A percentile compares a stretch with the other conserved stretches of the same genome.
These are phyloP conservation scores for Cornus florida DNA, from an alignment of 148 eudicot genomes.

Conservation along the genomic window DNA sequence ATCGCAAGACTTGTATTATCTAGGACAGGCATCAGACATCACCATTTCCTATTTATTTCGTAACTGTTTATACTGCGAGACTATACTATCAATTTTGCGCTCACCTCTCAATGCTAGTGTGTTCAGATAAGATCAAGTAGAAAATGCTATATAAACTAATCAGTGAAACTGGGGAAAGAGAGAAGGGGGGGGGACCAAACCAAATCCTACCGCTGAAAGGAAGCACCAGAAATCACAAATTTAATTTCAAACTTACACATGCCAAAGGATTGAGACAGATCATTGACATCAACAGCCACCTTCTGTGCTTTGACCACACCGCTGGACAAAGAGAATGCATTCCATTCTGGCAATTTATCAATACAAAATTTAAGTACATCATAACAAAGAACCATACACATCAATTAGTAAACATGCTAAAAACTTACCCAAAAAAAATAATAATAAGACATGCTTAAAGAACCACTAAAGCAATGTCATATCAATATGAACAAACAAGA, in stretches of 20 bases:
- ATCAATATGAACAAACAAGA: neutral
- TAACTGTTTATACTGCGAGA: neutral
- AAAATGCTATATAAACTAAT: neutral
- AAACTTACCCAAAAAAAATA: too few relatives aligned
- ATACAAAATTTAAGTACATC: constrained; percentile 6
- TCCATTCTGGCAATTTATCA: constrained; percentile 56
- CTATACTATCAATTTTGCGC: neutral
- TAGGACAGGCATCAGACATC: neutral
- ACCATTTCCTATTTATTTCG: neutral
- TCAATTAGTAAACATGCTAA: too few relatives aligned
- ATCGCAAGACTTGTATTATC: neutral
- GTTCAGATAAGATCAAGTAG: neutral
- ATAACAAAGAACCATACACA: neutral
- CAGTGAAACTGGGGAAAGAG: neutral
- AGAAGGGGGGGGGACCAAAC: neutral
- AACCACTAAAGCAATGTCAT: neutral
- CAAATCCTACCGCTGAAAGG: neutral
- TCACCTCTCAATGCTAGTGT: neutral
- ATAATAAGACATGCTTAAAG: neutral
- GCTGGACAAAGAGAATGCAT: constrained; percentile 98
- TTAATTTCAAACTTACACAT: constrained; percentile 62
- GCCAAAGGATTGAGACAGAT: constrained; percentile 88
- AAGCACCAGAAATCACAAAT: neutral
- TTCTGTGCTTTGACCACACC: constrained; percentile 94
- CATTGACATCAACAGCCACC: constrained; percentile 99